Base-by-base conservation (phyloP, 768 basidiomycete genomes). In the Suillus brevipes region DNA sequence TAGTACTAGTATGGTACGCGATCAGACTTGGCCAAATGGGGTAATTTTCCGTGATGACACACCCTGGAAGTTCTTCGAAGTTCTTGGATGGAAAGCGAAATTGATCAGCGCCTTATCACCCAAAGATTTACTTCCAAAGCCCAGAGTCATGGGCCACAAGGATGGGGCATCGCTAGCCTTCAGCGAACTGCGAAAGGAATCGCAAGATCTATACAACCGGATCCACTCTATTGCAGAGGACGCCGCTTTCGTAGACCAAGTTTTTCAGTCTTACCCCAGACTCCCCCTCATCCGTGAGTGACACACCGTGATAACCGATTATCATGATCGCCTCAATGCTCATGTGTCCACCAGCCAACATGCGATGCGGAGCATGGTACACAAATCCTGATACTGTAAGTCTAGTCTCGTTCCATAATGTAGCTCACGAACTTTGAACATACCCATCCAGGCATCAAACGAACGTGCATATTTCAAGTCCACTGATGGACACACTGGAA, bases 361-460 rank as follows among this genome's bases (percentile, higher is more conserved):
- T 95, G 71, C 86, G 97, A 28, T 97, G 95, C 71, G 97, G 97
- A 4, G 90, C 90, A 8, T 99, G 96, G 96, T 98, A 97, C 74
- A 87, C 89, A 7, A 83, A 94, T 69, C 92, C 94, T 23, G 65
- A 70, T 8, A 83, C 88, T 63, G 88, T 88, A 72, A 71, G 83
- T 6, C n/a, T 6, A 5, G 34, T 36, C 23, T 28, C 25, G 25
- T 38, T n/a, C 6, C 28, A 12, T 16, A 43, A 45, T 25, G 2
- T 28, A 62, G 64, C 65, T 65, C 43, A 66, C 61, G 60, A 55
- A 64, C 72, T 68, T 63, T 28, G 3, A 49, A 6, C 16, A 9
- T 14, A 9, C 18, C 4, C 10, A 10, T 20, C 16, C 63, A 74
- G 71, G 61, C 67, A 20, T 64, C 68, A 45, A 9, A 64, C 5